A percentile compares a stretch with the other conserved stretches of the same genome.
These are phyloP conservation scores for Aspergillus brunneoviolaceus DNA, from an alignment of 2,329 filamentous ascomycete species.

Conservation along the genomic window DNA sequence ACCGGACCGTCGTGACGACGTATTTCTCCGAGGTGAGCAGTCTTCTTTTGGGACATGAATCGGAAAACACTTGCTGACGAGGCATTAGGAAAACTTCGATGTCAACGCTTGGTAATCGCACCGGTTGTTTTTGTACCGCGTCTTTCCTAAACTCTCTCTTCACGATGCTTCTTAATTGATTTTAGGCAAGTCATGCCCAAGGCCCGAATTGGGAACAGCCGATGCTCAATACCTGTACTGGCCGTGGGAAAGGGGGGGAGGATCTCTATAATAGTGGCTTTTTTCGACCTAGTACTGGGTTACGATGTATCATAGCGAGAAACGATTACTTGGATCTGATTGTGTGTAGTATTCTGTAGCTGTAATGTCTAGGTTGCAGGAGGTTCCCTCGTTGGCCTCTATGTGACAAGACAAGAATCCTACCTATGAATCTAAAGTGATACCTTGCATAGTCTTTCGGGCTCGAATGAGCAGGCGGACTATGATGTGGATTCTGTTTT, in stretches of 20 bases:
- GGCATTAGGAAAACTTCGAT: constrained; percentile 81
- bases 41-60: not conserved
- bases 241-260: not conserved
- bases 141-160: not conserved
- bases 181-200: not conserved
- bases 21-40: constrained; percentile 83
- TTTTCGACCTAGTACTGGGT: constrained; percentile 11
- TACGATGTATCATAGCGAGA: constrained; percentile 21
- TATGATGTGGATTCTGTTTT: no score
- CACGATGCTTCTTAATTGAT: constrained; percentile 10
- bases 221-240: constrained; percentile 6
- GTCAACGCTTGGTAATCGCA: constrained; percentile 74
- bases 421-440: no score
- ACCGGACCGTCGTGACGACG: constrained; percentile 92
- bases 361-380: not conserved
- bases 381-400: no score
- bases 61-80: constrained; percentile 23
- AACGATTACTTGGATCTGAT: constrained; percentile 8
- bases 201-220: not conserved
- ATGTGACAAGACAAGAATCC: no score
- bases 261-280: not conserved
- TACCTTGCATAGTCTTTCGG: no score
- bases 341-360: not conserved
- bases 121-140: not conserved
- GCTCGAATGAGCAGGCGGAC: no score